A percentile compares a stretch with the other conserved stretches of the same genome.
phyloP scores from a whole-genome alignment of 2,329 filamentous ascomycete genomes.

The Phyllosticta citrichinensis region DNA sequence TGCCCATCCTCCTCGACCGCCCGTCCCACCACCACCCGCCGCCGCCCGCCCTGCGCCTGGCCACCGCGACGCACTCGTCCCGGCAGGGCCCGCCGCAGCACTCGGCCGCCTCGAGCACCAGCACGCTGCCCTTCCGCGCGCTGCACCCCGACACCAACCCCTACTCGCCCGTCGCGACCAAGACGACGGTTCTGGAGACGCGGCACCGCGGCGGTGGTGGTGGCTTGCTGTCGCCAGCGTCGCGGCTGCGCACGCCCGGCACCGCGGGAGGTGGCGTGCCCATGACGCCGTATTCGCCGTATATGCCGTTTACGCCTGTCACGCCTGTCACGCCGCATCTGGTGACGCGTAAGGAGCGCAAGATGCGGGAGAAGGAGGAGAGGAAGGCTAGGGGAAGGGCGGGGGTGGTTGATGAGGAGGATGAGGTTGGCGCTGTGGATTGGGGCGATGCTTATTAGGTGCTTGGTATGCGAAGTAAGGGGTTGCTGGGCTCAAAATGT shows the following conservation, averaged over 20 bases:
- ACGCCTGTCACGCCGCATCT: slow-evolving; percentile 69
- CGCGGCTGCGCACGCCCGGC: slow-evolving; percentile 38
- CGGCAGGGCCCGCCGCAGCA: slow-evolving; percentile 9
- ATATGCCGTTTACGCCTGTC: slow-evolving; percentile 67
- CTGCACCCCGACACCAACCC: slow-evolving; percentile 17
- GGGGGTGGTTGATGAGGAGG: slow-evolving; percentile 41
- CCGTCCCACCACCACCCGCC: slow-evolving; percentile 21
- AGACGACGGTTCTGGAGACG: slow-evolving; percentile 34
- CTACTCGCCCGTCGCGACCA: slow-evolving; percentile 21
- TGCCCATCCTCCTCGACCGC: slow-evolving; percentile 17
- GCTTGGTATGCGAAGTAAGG: too few species aligned
- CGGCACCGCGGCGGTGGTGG: background rate
- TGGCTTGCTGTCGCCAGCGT: slow-evolving; percentile 12
- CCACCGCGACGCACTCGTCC: slow-evolving; percentile 1
- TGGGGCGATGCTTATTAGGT: slow-evolving; percentile 8
- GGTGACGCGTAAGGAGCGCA: slow-evolving; percentile 60
- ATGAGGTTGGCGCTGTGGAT: slow-evolving; percentile 18
- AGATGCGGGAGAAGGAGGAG: slow-evolving; percentile 54
- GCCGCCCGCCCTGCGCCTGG: slow-evolving; percentile 4
- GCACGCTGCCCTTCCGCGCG: slow-evolving; percentile 27
- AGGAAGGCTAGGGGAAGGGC: slow-evolving; percentile 34
- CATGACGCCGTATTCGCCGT: slow-evolving; percentile 67
- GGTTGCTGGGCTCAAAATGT: too few species aligned
- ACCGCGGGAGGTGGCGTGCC: slow-evolving; percentile 39
- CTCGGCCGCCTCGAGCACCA: slow-evolving; percentile 12